phyloP scores from a whole-genome alignment of 495 filamentous ascomycete species.

The Penicillium maclennaniae region DNA sequence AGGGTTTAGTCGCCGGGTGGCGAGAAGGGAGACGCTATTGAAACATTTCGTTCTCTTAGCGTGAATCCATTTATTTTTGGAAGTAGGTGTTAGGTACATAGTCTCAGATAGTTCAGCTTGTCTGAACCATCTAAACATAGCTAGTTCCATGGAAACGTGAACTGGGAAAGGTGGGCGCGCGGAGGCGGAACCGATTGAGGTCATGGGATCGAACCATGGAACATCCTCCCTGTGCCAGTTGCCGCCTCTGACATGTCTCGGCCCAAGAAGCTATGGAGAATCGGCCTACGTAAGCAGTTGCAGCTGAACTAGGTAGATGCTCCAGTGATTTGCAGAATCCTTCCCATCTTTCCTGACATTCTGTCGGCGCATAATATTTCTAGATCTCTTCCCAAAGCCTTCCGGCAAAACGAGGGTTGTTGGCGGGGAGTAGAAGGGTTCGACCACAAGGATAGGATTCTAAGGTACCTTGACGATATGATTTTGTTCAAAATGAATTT shows the following conservation, averaged over 20 bases:
- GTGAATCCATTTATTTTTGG: background rate
- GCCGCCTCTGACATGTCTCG: background rate
- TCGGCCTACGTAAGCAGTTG: no score
- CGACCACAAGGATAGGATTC: no score
- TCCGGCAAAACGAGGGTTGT: no score
- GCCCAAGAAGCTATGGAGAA: no score
- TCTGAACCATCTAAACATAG: background rate
- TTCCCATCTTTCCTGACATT: no score
- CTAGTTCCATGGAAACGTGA: background rate
- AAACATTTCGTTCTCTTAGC: background rate
- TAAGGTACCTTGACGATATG: no score
- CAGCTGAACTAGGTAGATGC: no score
- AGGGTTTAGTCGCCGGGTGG: background rate
- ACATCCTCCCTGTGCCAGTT: background rate
- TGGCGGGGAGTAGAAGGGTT: no score
- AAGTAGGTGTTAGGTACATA: background rate
- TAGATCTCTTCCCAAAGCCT: no score
- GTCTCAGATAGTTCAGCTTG: background rate
- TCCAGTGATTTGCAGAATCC: no score
- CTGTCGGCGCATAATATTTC: no score
- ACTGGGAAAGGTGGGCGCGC: background rate
- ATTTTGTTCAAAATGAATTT: no score
- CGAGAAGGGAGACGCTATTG: background rate
- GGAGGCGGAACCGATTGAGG: slow-evolving; percentile 6
- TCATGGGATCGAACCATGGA: slow-evolving; percentile 2